Evolutionary conservation across 345 rosid genomes (phyloP).

Genomic region (Bretschneidera sinensis): DNA sequence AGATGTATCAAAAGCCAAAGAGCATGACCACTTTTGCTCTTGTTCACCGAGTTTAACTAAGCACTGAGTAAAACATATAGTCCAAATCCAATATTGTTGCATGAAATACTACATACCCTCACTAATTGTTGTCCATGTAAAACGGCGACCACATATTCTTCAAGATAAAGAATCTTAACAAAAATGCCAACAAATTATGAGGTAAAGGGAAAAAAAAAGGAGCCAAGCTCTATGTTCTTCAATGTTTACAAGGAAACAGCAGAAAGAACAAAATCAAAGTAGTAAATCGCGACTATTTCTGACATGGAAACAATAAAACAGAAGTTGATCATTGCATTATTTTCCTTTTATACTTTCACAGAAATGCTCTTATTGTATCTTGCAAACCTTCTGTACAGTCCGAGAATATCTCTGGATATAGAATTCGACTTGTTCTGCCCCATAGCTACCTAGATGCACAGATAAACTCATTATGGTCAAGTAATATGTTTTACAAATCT

Average conservation of each 20-base stretch:
- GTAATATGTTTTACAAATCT: neutral
- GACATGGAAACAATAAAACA: neutral
- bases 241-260: neutral
- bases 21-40: too few relatives aligned
- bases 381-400: conserved; percentile 54
- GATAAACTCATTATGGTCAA: conserved; percentile 10
- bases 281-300: neutral
- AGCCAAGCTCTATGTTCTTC: neutral
- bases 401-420: conserved; percentile 51
- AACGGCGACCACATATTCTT: too few relatives aligned
- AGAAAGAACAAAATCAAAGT: neutral
- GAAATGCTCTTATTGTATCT: neutral
- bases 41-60: too few relatives aligned
- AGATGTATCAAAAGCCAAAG: too few relatives aligned
- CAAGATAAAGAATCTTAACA: too few relatives aligned
- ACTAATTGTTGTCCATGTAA: too few relatives aligned
- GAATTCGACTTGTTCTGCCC: conserved; percentile 28
- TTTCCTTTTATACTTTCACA: neutral
- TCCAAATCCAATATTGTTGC: too few relatives aligned
- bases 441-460: conserved; percentile 24
- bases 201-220: neutral
- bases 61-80: too few relatives aligned
- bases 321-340: too few relatives aligned
- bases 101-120: neutral
- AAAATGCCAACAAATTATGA: neutral